phyloP scores from a whole-genome alignment of 164 flowering plant species.

The Stephania japonica region DNA sequence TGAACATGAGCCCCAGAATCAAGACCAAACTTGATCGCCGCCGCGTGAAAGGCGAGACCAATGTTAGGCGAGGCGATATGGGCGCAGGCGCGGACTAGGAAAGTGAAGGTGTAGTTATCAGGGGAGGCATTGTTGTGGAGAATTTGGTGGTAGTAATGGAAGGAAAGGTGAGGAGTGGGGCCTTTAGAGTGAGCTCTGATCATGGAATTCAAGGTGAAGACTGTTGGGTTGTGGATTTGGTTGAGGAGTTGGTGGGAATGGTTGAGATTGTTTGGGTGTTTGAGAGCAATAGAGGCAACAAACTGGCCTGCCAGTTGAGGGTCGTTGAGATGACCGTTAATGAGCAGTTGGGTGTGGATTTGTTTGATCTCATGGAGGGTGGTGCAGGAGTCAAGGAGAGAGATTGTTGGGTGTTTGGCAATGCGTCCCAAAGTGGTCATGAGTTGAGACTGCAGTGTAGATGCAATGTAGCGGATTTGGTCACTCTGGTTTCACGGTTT shows the following conservation, averaged over 20 bases:
- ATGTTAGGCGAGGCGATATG: constrained; percentile 18
- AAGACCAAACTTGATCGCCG: constrained; percentile 32
- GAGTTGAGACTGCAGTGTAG: not conserved
- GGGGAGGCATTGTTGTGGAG: constrained; percentile 23
- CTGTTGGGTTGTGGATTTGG: constrained; percentile 25
- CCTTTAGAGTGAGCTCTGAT: constrained; percentile 47
- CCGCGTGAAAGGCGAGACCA: constrained; percentile 30
- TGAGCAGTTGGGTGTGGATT: constrained; percentile 43
- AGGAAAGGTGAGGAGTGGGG: constrained; percentile 30
- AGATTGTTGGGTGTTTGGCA: constrained; percentile 30
- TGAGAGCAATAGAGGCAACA: constrained; percentile 29
- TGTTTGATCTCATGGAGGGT: constrained; percentile 29
- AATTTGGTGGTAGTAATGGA: constrained; percentile 30
- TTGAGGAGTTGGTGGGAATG: constrained; percentile 34
- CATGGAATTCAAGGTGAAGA: constrained; percentile 43
- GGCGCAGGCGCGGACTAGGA: constrained; percentile 42
- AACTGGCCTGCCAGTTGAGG: constrained; percentile 31
- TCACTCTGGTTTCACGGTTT: too few species aligned
- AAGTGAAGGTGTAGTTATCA: constrained; percentile 50
- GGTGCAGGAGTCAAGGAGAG: constrained; percentile 25
- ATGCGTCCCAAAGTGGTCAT: constrained; percentile 23
- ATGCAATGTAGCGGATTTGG: too few species aligned
- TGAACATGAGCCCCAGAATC: constrained; percentile 45
- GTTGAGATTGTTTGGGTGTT: constrained; percentile 22
- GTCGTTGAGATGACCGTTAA: constrained; percentile 28